phyloP scores from a whole-genome alignment of 2,329 filamentous ascomycete genomes.

The Septoria petroselini region DNA sequence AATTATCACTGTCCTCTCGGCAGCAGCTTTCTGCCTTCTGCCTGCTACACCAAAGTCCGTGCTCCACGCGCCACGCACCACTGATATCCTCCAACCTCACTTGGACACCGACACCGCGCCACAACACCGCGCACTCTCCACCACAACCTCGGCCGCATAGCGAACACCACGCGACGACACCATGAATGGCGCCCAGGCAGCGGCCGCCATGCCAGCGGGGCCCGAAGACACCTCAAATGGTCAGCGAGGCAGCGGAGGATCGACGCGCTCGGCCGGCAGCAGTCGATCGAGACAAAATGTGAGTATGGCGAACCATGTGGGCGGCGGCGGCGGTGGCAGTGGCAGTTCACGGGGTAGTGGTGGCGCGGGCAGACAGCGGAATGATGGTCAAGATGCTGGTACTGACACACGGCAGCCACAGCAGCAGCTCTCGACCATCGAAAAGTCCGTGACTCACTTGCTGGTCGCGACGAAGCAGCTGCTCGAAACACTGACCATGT shows the following conservation, averaged over 20 bases:
- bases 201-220: conserved; percentile 22
- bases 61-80: too few species aligned
- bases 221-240: conserved; percentile 20
- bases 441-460: conserved; percentile 97
- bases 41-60: too few species aligned
- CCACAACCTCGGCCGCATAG: not conserved
- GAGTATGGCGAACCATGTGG: conserved; percentile 6
- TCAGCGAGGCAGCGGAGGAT: conserved; percentile 33
- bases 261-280: conserved; percentile 26
- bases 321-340: not conserved
- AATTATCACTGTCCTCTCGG: too few species aligned
- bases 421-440: conserved; percentile 87
- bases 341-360: not conserved
- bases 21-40: too few species aligned
- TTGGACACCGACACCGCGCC: not conserved
- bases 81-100: too few species aligned
- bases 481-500: conserved; percentile 93
- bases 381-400: not conserved
- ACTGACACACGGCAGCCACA: conserved; percentile 52
- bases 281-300: conserved; percentile 31
- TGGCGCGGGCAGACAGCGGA: not conserved
- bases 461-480: conserved; percentile 97
- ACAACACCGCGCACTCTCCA: not conserved
- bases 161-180: conserved; percentile 5
- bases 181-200: conserved; percentile 24